Evolutionary conservation across 2,329 filamentous ascomycete genomes (phyloP), one percentile per base, ranked within the genome.

Genomic region (Ceratocystis variospora): DNA sequence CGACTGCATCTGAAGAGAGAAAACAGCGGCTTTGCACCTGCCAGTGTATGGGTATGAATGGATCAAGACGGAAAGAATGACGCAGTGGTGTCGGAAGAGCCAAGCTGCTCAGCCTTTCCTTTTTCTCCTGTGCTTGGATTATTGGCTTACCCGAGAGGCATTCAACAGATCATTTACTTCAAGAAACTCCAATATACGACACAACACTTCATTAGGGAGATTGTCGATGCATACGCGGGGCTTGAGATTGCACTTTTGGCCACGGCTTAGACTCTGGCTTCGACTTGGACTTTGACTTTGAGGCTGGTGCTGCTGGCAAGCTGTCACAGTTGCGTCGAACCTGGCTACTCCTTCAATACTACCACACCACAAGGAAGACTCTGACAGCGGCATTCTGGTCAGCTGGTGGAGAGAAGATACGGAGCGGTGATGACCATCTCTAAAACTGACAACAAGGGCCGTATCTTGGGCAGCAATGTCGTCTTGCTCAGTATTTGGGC

Each of bases 111-210:
- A 5, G 10, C 3, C 5, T 41, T 41, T 41, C 15, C 33, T 41
- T 15, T 41, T 41, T 15, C 37, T 1, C 10, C 37, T 41, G 10
- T 25, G 8, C 8, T 48, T 59, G 19, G 37, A 45, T 19, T 28
- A 28, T 45, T 25, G 25, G 63, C 78, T 74, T 78, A 85, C 82
- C 75, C 82, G 78, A 63, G 82, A 85, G 64, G 77, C 78, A 68
- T 78, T 76, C 64, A 85, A 74, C 68, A 85, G 73, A 72, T 85
- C 83, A 71, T 76, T 77, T 59, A 85, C 80, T 68, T 85, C 83
- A 66, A 85, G 74, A 70, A 79, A 82, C 64, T 78, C 76, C 69
- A 84, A 74, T 53, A 85, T 80, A 66, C 82, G 78, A 69, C 81
- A 77, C 64, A 85, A 73, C 33, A 85, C 73, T 73, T 85, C 83